Conservation (phyloP, 192 early-diverging fungal genomes). For the Spinellus fusiger region DNA sequence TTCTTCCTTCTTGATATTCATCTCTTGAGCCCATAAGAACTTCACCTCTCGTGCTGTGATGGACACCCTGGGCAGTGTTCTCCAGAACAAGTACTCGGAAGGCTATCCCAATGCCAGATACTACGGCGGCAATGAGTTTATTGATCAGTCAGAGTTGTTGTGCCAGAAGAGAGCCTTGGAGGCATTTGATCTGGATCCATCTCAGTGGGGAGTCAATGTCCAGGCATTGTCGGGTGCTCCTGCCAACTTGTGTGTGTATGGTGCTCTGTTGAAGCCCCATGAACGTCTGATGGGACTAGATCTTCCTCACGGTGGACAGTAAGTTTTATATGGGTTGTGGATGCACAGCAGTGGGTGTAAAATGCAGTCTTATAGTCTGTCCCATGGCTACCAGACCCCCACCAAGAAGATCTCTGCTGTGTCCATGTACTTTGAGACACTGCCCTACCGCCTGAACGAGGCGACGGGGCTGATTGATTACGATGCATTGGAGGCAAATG, state of each 20-base stretch:
- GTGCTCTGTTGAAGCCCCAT: constrained; percentile 91
- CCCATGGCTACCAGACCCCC: constrained; percentile 96
- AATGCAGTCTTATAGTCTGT: too few relatives aligned
- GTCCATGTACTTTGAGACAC: constrained; percentile 92
- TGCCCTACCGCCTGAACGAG: constrained; percentile 92
- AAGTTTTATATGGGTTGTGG: too few relatives aligned
- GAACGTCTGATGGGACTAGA: constrained; percentile 98
- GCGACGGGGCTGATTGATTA: constrained; percentile 89
- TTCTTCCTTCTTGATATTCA: constrained; percentile 1
- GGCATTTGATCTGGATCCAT: constrained; percentile 75
- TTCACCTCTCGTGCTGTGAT: constrained; percentile 96
- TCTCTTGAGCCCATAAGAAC: constrained; percentile 52
- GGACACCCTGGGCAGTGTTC: constrained; percentile 92
- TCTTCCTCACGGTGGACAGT: constrained; percentile 97
- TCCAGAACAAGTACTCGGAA: constrained; percentile 99
- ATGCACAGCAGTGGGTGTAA: too few relatives aligned
- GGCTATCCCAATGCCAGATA: constrained; percentile 95
- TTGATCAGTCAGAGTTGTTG: constrained; percentile 88
- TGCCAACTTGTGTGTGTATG: constrained; percentile 96
- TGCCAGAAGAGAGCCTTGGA: constrained; percentile 97
- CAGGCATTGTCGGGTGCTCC: constrained; percentile 95
- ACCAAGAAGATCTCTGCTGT: constrained; percentile 96
- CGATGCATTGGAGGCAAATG: constrained; percentile 76
- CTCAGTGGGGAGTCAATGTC: constrained; percentile 97
- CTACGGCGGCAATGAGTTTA: constrained; percentile 99